These are phyloP conservation scores for Fusarium bactridioides DNA, from an alignment of 2,329 filamentous ascomycete species.

Conservation along the genomic window DNA sequence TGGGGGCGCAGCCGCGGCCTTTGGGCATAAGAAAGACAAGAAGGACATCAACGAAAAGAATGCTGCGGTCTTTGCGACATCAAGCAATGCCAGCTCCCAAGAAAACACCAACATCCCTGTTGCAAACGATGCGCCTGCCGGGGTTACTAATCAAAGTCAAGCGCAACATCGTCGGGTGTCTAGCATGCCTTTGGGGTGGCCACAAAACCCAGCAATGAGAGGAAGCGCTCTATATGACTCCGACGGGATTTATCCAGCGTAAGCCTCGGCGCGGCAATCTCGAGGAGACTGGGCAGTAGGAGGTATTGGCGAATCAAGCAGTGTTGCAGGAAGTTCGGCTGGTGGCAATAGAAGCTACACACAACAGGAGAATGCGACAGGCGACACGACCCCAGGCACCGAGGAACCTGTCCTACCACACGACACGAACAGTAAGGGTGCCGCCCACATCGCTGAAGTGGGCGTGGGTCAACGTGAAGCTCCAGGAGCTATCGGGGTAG, in stretches of 20 bases:
- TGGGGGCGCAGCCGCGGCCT: constrained; percentile 32
- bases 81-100: constrained; percentile 33
- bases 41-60: constrained; percentile 37
- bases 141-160: constrained; percentile 27
- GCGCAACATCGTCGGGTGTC: constrained; percentile 41
- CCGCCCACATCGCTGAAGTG: background rate
- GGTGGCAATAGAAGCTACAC: constrained; percentile 6
- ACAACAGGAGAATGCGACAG: background rate
- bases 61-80: background rate
- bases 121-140: constrained; percentile 20
- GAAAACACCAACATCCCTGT: constrained; percentile 30
- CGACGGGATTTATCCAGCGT: constrained; percentile 23
- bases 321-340: constrained; percentile 1
- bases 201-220: constrained; percentile 44
- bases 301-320: constrained; percentile 8
- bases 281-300: constrained; percentile 21
- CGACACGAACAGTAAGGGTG: background rate
- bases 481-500: constrained; percentile 1
- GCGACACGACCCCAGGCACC: background rate
- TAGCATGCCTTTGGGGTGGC: constrained; percentile 51
- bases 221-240: constrained; percentile 30
- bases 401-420: background rate
- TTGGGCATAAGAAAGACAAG: constrained; percentile 27
- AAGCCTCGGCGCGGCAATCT: constrained; percentile 20
- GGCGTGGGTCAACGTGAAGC: background rate